Percentiles rank a stretch among this genome's conserved stretches.
Conservation (phyloP, 2,329 filamentous ascomycete genomes). For the Leptographium lundbergii region DNA sequence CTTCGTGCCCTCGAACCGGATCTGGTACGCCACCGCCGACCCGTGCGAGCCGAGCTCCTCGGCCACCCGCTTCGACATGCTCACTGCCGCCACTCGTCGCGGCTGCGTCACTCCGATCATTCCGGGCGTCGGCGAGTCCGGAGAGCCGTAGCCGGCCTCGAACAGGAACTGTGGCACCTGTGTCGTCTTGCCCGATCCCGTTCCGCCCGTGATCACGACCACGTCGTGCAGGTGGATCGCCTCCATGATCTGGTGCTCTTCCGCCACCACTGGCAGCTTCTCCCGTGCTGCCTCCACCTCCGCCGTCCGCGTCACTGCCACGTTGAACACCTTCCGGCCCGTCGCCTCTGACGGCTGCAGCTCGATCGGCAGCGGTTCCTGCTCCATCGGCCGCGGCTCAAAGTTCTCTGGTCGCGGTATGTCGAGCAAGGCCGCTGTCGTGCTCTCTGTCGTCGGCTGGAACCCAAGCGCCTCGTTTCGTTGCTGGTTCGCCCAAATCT, state of each 20-base stretch:
- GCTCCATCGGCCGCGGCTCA: conserved; percentile 51
- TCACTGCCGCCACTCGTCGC: conserved; percentile 85
- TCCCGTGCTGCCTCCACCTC: conserved; percentile 69
- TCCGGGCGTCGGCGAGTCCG: conserved; percentile 66
- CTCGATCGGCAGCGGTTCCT: conserved; percentile 58
- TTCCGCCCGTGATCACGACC: conserved; percentile 86
- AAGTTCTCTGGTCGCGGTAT: conserved; percentile 51
- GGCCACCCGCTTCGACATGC: conserved; percentile 85
- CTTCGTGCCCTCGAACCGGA: conserved; percentile 82
- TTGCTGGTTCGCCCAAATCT: conserved; percentile 80
- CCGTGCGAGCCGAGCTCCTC: conserved; percentile 71
- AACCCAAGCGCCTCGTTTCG: conserved; percentile 73
- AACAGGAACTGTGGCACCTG: conserved; percentile 94
- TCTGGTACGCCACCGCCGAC: conserved; percentile 79
- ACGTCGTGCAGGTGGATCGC: conserved; percentile 84
- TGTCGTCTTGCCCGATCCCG: conserved; percentile 94
- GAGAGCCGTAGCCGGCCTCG: conserved; percentile 80
- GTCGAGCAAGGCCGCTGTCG: conserved; percentile 24
- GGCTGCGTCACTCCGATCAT: conserved; percentile 95
- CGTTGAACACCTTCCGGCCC: conserved; percentile 61
- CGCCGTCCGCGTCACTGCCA: conserved; percentile 54
- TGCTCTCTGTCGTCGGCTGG: conserved; percentile 23
- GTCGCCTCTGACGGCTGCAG: conserved; percentile 47
- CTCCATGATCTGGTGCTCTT: conserved; percentile 97
- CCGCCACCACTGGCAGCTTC: conserved; percentile 77